Base-by-base conservation (phyloP, 495 filamentous ascomycete genomes). In the Neurospora intermedia region DNA sequence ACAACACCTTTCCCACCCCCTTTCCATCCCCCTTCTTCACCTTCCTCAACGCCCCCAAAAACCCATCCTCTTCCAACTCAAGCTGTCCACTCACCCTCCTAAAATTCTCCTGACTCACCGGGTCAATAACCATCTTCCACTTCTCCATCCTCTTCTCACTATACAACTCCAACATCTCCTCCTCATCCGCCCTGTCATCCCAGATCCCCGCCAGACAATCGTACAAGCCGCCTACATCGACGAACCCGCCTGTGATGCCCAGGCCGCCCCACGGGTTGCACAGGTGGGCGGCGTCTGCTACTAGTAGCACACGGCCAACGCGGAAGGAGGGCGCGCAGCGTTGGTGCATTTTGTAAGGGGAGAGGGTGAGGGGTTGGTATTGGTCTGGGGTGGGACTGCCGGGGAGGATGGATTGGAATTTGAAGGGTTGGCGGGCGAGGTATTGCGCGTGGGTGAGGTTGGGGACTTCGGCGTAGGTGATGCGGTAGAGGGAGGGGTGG, bases 201-300 rank as follows among this genome's bases (percentile, higher is more conserved):
- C 85, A 85, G 43, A 91, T 86, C 2, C 87, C 88, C 31, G 82
- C 78, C 4, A 91, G 80, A 69, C 86, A 86, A 72, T 91, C 88
- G 70, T 82, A 87, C n/a, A 91, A 82, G 1, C 84, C 84, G 35
- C 87, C 87, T 2, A 89, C 82, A 71, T 91, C 89, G 15, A 86
- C 88, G 38, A 91, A 85, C 0, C 89, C 89, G 13, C 88, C 88
- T 0, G 88, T 90, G 62, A 91, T 84, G 4, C 89, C 89, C 46
- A 90, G 80, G 7, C 89, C 88, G 70, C 89, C 89, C 76, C 82
- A 86, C 3, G 87, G 87, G 78, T 88, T 88, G 76, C 86, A 88
- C 35, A 89, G 73, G 76, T 89, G 87, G 16, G 86, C 87, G 20
- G 89, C 88, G 81, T 91, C 89, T 10, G 88, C 89, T 2, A 85